Conservation (phyloP, 2,329 filamentous ascomycete species). For the Claviceps maximensis region DNA sequence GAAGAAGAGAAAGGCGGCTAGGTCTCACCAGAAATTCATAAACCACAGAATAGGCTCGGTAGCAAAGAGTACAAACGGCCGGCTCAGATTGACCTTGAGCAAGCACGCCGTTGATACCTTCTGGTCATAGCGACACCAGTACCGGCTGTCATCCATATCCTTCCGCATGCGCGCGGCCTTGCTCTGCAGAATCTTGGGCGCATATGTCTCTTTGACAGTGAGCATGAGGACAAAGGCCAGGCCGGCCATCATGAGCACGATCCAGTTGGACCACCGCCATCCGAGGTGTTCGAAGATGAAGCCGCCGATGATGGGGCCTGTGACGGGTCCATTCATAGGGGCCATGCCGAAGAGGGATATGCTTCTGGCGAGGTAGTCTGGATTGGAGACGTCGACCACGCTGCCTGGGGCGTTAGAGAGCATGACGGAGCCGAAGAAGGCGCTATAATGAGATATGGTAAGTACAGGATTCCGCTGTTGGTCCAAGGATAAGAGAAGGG, state of each 20-base stretch:
- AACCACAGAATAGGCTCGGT: constrained; percentile 73
- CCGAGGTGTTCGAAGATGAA: constrained; percentile 59
- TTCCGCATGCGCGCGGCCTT: constrained; percentile 52
- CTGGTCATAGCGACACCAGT: constrained; percentile 72
- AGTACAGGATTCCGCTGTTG: too few relatives aligned
- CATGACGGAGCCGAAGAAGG: constrained; percentile 57
- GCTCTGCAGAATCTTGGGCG: constrained; percentile 53
- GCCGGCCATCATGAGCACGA: constrained; percentile 59
- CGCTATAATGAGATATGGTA: constrained; percentile 11
- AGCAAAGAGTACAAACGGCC: constrained; percentile 64
- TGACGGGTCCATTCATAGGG: constrained; percentile 60
- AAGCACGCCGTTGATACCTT: constrained; percentile 50
- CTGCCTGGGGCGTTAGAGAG: constrained; percentile 74
- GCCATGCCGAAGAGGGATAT: constrained; percentile 59
- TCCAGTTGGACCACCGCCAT: constrained; percentile 83
- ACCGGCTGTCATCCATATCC: constrained; percentile 56
- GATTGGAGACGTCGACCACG: constrained; percentile 69
- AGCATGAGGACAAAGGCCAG: constrained; percentile 45
- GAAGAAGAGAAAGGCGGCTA: too few relatives aligned
- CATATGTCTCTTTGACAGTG: constrained; percentile 62
- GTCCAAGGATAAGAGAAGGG: not conserved
- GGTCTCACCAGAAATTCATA: constrained; percentile 48
- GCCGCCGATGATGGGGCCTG: constrained; percentile 48
- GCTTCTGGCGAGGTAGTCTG: constrained; percentile 69
- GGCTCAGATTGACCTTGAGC: constrained; percentile 60